Evolutionary conservation across 2,329 filamentous ascomycete species (phyloP).

Genomic region (Fusarium torulosum): DNA sequence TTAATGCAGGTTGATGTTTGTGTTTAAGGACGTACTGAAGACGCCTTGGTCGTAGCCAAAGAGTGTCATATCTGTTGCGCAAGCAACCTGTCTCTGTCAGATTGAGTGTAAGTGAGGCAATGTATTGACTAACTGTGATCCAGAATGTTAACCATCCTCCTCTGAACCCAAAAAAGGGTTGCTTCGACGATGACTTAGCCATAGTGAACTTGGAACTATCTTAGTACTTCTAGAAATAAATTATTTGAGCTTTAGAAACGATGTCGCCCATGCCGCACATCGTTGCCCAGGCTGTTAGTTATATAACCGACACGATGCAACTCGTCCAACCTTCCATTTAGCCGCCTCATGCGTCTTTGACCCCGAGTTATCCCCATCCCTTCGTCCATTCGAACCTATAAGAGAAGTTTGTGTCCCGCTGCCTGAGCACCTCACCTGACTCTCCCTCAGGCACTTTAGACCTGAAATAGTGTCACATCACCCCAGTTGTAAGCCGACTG

Average conservation of each 20-base stretch:
- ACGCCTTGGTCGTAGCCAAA: constrained; percentile 31
- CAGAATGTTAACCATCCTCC: constrained; percentile 36
- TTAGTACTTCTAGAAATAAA: neutral
- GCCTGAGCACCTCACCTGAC: constrained; percentile 9
- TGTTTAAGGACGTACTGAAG: neutral
- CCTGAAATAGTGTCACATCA: constrained; percentile 1
- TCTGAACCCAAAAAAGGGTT: constrained; percentile 22
- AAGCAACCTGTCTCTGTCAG: constrained; percentile 11
- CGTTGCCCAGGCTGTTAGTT: neutral
- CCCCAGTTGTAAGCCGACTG: neutral
- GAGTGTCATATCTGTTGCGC: constrained; percentile 28
- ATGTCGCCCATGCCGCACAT: neutral
- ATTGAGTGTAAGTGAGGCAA: neutral
- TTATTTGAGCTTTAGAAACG: neutral
- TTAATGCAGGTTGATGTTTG: neutral
- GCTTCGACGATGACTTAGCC: neutral
- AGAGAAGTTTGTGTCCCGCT: neutral
- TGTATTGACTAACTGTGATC: constrained; percentile 17
- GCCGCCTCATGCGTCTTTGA: neutral
- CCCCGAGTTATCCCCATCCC: constrained; percentile 11
- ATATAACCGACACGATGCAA: neutral
- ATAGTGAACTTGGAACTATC: neutral
- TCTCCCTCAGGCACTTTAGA: neutral
- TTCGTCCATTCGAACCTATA: neutral
- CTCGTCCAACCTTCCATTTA: constrained; percentile 11